These are phyloP conservation scores for Austroboletus festivus DNA, from an alignment of 768 basidiomycete species.

Conservation along the genomic window DNA sequence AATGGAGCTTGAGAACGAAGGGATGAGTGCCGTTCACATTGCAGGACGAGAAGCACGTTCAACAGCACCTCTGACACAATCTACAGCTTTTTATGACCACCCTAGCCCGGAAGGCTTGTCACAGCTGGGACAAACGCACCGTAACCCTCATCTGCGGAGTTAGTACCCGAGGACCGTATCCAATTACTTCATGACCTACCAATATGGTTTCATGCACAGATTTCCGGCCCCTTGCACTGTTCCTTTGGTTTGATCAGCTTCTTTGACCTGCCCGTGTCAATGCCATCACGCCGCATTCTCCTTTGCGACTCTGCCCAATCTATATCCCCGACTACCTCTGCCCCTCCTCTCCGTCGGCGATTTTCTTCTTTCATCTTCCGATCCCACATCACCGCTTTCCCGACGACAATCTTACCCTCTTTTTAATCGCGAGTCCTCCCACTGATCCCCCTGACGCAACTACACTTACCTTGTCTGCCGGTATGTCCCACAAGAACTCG, in stretches of 20 bases:
- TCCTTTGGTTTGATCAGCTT: slow-evolving; percentile 18
- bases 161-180: slow-evolving; percentile 30
- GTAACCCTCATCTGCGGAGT: slow-evolving; percentile 32
- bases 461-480: slow-evolving; percentile 12
- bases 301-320: slow-evolving; percentile 24
- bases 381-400: slow-evolving; percentile 26
- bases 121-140: slow-evolving; percentile 22
- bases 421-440: slow-evolving; percentile 28
- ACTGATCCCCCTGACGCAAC: slow-evolving; percentile 21
- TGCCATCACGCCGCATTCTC: slow-evolving; percentile 32
- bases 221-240: slow-evolving; percentile 28
- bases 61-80: slow-evolving; percentile 19
- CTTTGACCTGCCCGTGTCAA: slow-evolving; percentile 30
- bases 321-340: slow-evolving; percentile 29
- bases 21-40: slow-evolving; percentile 14
- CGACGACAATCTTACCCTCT: slow-evolving; percentile 19
- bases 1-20: slow-evolving; percentile 23
- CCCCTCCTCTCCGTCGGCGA: slow-evolving; percentile 22
- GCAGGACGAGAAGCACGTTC: slow-evolving; percentile 9
- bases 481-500: slow-evolving; percentile 51
- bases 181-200: slow-evolving; percentile 32
- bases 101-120: slow-evolving; percentile 21
- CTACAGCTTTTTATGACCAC: slow-evolving; percentile 2
- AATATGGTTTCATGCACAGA: slow-evolving; percentile 33
- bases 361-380: slow-evolving; percentile 27